Evolutionary conservation across 2,329 filamentous ascomycete species (phyloP), one percentile per base, ranked within the genome.

Genomic region (Phyllosticta ampelicida): DNA sequence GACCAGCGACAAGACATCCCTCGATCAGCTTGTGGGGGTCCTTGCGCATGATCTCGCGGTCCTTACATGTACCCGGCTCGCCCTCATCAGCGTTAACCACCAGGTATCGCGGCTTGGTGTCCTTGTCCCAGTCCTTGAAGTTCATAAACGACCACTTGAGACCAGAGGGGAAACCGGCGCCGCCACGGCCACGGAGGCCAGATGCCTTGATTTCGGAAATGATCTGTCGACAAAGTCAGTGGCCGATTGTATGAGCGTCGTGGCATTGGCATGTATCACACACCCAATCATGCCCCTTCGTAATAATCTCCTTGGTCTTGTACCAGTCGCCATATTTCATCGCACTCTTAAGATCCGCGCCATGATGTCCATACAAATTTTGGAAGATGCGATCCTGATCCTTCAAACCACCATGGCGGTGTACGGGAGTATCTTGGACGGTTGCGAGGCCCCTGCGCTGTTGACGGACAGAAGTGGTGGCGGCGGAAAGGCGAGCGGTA

Each of bases 61-160:
- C 94, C 80, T 99, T 99, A 86, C 94, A 99, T 56, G 94, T 99
- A 74, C 94, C 94, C 28, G 94, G 94, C 77, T 99, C 94, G 70
- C 94, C 94, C 79, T 99, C 94, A 74, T 99, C 94, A 65, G 94
- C 94, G 71, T 99, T 99, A 78, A 99, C 90, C 62, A 99, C 92
- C 58, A 99, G 80, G 72, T 99, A 99, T 69, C 94, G 86, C 64
- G 94, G 94, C 77, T 95, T 95, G 67, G 76, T 87, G 74, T 97
- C 94, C 78, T 99, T 95, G 69, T 99, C 92, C 94, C 94, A 99
- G 68, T 90, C 94, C 78, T 96, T 96, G 81, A 92, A 91, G 81
- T 99, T 99, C 94, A 99, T 99, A 77, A 99, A 99, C 54, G 91
- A 96, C 89, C 94, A 99, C 91, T 99, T 99, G 80, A 99, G 79